Evolutionary conservation across 2,329 filamentous ascomycete species (phyloP), one percentile per base, ranked within the genome.

Genomic region (Helotiales sp.): DNA sequence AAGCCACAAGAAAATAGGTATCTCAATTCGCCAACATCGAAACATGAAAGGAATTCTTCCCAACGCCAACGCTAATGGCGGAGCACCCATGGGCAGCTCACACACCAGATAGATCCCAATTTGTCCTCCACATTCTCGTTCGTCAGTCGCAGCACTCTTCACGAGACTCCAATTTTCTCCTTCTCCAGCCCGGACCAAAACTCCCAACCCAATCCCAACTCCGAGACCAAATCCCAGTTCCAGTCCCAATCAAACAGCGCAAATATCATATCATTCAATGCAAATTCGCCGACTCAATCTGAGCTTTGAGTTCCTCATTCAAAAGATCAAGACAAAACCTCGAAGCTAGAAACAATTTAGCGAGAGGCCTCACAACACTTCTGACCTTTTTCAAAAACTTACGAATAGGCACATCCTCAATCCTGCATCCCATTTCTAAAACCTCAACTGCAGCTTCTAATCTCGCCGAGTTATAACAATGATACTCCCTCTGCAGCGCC

Each of bases 371-470:
- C 6, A 24, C 6, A 4, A 30, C 13, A 28, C 13, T 20, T 15
- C 5, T 52, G 8, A 15, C 13, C 5, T 11, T 22, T 24, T 24
- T 49, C 17, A 43, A 50, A 32, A 63, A 71, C 74, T 70, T n/a
- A 76, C 74, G 74, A 57, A 73, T 75, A 49, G 64, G 63, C 13
- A 73, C 67, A 22, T 72, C 72, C 43, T 73, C 69, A 45, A 73
- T 63, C 8, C 57, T 64, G 22, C 67, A 69, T 2, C 74, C 74
- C 7, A 55, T 70, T 54, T 76, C 73, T 54, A 75, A 58, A 13
- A 71, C 73, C 60, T 77, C 75, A 3, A 77, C 73, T 4, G 74
- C 75, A 60, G 75, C 75, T 55, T 76, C 74, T 59, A 77, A 63
- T 13, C 75, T 55, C 22, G 75, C 75, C n/a, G 71, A 73, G 50